Conservation (phyloP, 2,329 filamentous ascomycete species). For the Akanthomyces muscarius region DNA sequence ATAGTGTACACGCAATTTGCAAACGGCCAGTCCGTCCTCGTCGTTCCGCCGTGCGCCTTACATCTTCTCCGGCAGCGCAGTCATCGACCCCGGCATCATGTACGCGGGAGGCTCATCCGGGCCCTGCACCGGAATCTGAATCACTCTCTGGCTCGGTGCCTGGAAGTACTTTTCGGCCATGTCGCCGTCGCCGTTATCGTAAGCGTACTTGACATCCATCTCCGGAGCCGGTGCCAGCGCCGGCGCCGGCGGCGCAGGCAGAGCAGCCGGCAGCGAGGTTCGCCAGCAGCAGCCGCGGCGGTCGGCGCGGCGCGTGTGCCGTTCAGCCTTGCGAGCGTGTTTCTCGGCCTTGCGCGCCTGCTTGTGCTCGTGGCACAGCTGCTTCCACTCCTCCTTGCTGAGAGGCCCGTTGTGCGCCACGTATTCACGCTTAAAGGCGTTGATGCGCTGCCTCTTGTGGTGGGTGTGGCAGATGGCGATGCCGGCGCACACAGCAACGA, state of each 20-base stretch:
- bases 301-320: constrained; percentile 1
- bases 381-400: constrained; percentile 11
- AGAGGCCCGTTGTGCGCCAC: constrained; percentile 1
- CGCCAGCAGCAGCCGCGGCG: constrained; percentile 3
- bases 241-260: not conserved
- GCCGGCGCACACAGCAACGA: constrained; percentile 2
- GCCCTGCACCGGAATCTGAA: constrained; percentile 1
- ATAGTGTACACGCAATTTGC: not conserved
- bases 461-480: constrained; percentile 14
- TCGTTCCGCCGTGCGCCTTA: not conserved
- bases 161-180: not conserved
- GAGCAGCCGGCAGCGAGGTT: not conserved
- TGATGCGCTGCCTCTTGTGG: constrained; percentile 14
- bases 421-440: not conserved
- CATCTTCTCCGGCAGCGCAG: constrained; percentile 6
- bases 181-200: not conserved
- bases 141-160: not conserved
- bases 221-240: not conserved
- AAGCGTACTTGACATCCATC: not conserved
- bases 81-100: not conserved
- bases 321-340: constrained; percentile 5
- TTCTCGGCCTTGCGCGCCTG: constrained; percentile 11
- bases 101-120: constrained; percentile 7
- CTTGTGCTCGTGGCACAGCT: constrained; percentile 13
- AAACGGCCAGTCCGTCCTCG: not conserved